phyloP scores from a whole-genome alignment of 2,329 filamentous ascomycete genomes.

The Fusarium sp. region DNA sequence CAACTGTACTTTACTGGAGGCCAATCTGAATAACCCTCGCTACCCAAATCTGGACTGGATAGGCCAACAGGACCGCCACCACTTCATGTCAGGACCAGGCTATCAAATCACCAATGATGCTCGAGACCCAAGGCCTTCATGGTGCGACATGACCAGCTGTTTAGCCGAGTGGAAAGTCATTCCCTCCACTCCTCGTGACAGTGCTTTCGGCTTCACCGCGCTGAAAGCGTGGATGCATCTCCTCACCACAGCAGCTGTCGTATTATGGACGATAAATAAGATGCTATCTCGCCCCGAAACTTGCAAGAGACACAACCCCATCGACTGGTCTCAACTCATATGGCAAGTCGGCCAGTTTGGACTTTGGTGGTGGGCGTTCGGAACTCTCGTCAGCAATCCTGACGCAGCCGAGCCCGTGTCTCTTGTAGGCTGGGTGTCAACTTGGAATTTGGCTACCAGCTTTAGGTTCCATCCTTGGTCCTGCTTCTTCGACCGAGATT shows the following conservation, averaged over 20 bases:
- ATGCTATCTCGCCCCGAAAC: neutral
- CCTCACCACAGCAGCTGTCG: neutral
- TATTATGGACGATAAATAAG: conserved; percentile 1
- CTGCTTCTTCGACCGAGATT: neutral
- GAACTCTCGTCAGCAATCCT: conserved; percentile 1
- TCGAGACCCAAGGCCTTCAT: conserved; percentile 1
- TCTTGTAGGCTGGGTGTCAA: neutral
- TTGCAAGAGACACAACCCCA: neutral
- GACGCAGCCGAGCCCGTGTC: neutral
- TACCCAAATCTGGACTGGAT: conserved; percentile 2
- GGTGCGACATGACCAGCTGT: conserved; percentile 5
- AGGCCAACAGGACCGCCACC: neutral
- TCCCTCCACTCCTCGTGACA: neutral
- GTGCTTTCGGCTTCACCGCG: neutral
- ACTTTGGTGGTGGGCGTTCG: conserved; percentile 3
- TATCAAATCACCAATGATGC: conserved; percentile 9
- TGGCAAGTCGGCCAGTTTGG: neutral
- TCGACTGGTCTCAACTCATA: neutral
- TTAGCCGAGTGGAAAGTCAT: neutral
- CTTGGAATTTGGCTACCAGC: neutral
- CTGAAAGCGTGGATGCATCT: neutral
- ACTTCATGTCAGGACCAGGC: conserved; percentile 1
- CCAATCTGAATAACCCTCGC: neutral
- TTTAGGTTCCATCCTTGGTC: conserved; percentile 7
- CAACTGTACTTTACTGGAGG: conserved; percentile 3